phyloP scores from a whole-genome alignment of 208 protist genomes.

The Endotrypanum monterogeii region DNA sequence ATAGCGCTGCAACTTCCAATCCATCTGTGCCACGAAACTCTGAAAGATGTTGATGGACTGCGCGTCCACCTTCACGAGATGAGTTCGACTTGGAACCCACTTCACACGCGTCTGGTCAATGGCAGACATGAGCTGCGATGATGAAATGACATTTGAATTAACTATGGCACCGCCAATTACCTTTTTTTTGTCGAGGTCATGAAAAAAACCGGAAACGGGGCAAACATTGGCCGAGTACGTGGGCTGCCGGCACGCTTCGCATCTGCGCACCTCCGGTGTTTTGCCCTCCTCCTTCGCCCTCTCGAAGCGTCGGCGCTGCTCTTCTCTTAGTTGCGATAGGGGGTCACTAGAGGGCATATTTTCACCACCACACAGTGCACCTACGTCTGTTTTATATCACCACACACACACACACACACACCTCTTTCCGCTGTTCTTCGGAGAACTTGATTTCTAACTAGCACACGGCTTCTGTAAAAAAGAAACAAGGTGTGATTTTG shows the following conservation, averaged over 20 bases:
- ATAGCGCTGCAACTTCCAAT: conserved; percentile 84
- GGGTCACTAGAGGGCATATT: conserved; percentile 16
- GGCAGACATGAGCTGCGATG: conserved; percentile 66
- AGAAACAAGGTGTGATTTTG: background rate
- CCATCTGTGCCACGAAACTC: conserved; percentile 69
- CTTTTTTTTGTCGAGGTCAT: conserved; percentile 58
- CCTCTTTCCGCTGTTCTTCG: background rate
- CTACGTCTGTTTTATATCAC: background rate
- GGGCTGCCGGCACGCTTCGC: conserved; percentile 57
- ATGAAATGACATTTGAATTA: conserved; percentile 51
- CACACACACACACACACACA: background rate
- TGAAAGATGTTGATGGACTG: conserved; percentile 85
- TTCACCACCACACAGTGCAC: background rate
- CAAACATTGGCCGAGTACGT: conserved; percentile 64
- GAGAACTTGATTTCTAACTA: background rate
- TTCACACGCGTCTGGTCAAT: conserved; percentile 76
- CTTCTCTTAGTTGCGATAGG: conserved; percentile 21
- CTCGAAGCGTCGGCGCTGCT: conserved; percentile 40
- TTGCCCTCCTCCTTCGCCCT: conserved; percentile 20
- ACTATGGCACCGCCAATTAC: conserved; percentile 74
- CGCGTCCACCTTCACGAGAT: conserved; percentile 74
- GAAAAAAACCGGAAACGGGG: conserved; percentile 70
- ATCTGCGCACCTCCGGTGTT: conserved; percentile 51
- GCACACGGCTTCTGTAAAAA: background rate
- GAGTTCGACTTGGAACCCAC: conserved; percentile 76